Conservation (phyloP, 139 green algal species). For the Tetradesmus obliquus region DNA sequence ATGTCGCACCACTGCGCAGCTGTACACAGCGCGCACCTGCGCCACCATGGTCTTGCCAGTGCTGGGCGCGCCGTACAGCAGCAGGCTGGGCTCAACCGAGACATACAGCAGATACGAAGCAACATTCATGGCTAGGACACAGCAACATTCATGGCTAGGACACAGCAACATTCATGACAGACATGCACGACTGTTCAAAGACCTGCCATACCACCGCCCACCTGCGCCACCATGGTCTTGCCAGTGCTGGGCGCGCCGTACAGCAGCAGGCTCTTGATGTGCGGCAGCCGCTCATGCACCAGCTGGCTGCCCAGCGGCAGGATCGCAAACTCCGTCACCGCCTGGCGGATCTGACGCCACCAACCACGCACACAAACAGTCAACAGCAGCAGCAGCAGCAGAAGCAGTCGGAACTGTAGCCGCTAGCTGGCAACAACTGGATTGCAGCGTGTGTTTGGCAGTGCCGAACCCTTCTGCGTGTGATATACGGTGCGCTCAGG, state of each 20-base stretch:
- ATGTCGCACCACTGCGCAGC: too few species aligned
- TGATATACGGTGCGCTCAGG: too few species aligned
- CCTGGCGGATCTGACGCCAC: conserved; percentile 60
- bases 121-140: too few species aligned
- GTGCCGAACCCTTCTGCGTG: too few species aligned
- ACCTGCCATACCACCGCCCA: conserved; percentile 6
- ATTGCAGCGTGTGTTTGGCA: too few species aligned
- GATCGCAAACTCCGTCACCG: conserved; percentile 84
- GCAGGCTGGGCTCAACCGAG: conserved; percentile 53
- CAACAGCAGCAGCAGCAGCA: background rate
- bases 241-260: conserved; percentile 83
- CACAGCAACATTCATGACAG: too few species aligned
- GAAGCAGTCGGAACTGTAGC: background rate
- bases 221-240: conserved; percentile 87
- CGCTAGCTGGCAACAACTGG: too few species aligned
- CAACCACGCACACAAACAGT: background rate
- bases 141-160: too few species aligned
- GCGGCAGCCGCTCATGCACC: conserved; percentile 72
- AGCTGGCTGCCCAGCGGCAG: conserved; percentile 81
- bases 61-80: conserved; percentile 84
- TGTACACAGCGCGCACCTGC: conserved; percentile 58
- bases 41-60: conserved; percentile 90
- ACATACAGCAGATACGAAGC: too few species aligned
- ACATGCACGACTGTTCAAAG: too few species aligned
- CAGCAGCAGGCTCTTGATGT: conserved; percentile 81